Base-by-base conservation (phyloP, 306 rosid genomes). In the Prinsepia uniflora region DNA sequence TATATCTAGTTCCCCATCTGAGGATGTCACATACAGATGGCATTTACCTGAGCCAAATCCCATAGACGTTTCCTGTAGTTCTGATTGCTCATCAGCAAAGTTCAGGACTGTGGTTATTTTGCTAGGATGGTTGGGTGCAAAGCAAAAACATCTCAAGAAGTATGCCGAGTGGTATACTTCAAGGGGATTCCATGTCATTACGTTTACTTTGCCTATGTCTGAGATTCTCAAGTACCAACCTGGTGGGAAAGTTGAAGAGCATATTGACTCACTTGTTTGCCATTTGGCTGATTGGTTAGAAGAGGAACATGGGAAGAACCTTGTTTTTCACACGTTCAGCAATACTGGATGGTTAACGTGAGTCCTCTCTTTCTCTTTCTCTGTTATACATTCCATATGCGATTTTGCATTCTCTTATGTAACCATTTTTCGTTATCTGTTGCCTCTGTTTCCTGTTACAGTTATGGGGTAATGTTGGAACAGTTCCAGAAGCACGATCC, bases 281-380 rank as follows among this genome's bases (percentile, higher is more conserved):
- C 99, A 94, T 83, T 83, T 94, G 86, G 86, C 87, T 71, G 97
- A 76, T 44, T 94, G 99, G 97, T 85, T 94, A 49, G 97, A 94
- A 75, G 99, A 81, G 85, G 99, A 94, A 69, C 73, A 80, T 53
- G 84, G 86, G 46, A 94, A 94, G 88, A 91, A 86, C 87, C 78
- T 94, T 8, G 85, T 91, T 24, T 94, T 94, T 69, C 99, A 94
- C 73, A 89, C 99, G 79, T 94, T 94, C 79, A 94, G 99, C 84
- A 94, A 94, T 85, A 94, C 99, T 42, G 99, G 99, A 70, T 94
- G 99, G 99, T 79, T 94, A 77, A 86, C 92, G 99, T 94, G 68
- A 81, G 99, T 81, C 11, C 14, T 20, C 36, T 41, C 6, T 44
- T 64, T 68, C 50, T 49, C 36, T 19, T 24, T 65, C 58, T 62